Percentiles rank a stretch among this genome's conserved stretches.
These are phyloP conservation scores for Mycena olivaceomarginata DNA, from an alignment of 768 basidiomycete species.

Conservation along the genomic window DNA sequence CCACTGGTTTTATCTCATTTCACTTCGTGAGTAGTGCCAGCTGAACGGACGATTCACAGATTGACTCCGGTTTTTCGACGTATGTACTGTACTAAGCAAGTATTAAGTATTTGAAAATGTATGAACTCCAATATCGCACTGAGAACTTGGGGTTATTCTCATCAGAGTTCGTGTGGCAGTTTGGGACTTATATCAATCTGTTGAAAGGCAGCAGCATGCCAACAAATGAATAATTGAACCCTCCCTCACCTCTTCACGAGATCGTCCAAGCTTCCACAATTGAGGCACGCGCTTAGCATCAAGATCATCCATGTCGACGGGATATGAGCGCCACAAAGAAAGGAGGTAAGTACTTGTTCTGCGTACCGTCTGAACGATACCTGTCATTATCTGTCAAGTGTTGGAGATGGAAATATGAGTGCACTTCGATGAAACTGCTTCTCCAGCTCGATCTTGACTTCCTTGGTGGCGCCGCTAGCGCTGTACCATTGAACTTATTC, in stretches of 20 bases:
- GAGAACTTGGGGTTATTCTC: background rate
- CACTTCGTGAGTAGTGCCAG: too few species aligned
- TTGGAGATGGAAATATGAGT: constrained; percentile 2
- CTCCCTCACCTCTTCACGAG: constrained; percentile 6
- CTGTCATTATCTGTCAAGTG: background rate
- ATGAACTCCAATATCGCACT: background rate
- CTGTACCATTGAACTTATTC: background rate
- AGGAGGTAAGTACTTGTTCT: constrained; percentile 4
- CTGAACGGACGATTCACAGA: too few species aligned
- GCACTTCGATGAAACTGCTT: background rate
- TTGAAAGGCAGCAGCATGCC: constrained; percentile 5
- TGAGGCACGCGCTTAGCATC: background rate
- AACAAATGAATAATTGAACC: background rate
- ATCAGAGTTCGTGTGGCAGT: too few species aligned
- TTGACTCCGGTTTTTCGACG: background rate
- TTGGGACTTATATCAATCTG: background rate
- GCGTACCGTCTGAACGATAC: constrained; percentile 4
- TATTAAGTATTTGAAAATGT: background rate
- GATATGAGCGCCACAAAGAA: background rate
- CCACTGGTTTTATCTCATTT: constrained; percentile 1
- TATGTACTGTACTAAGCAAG: background rate
- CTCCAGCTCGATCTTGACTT: background rate
- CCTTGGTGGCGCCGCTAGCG: background rate
- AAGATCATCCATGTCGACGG: background rate
- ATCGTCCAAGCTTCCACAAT: constrained; percentile 2